A percentile compares a stretch with the other conserved stretches of the same genome.
phyloP scores from a whole-genome alignment of 768 basidiomycete genomes.

The Termitomyces sp. region DNA sequence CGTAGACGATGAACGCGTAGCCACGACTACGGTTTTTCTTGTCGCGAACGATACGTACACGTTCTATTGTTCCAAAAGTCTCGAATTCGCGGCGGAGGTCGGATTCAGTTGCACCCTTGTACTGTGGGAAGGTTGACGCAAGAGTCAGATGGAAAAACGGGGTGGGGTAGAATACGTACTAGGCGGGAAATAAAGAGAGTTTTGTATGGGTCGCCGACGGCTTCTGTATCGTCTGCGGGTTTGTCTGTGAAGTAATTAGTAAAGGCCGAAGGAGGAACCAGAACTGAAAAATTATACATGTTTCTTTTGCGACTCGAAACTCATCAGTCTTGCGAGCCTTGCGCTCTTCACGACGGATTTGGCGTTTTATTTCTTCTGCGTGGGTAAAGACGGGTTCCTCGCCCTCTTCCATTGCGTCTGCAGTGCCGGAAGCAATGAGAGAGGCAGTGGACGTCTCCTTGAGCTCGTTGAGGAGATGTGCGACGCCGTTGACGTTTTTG shows the following conservation, averaged over 20 bases:
- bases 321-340: constrained; percentile 72
- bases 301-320: constrained; percentile 77
- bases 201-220: constrained; percentile 96
- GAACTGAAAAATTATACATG: constrained; percentile 43
- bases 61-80: constrained; percentile 90
- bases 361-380: constrained; percentile 77
- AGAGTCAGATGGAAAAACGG: constrained; percentile 5
- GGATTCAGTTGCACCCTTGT: constrained; percentile 85
- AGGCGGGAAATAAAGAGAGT: constrained; percentile 94
- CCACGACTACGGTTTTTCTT: constrained; percentile 83
- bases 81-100: constrained; percentile 96
- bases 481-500: constrained; percentile 78
- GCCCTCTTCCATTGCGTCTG: constrained; percentile 76
- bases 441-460: constrained; percentile 73
- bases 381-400: constrained; percentile 78
- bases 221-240: constrained; percentile 86
- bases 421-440: constrained; percentile 50
- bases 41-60: constrained; percentile 89
- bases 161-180: constrained; percentile 34
- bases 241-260: constrained; percentile 54
- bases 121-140: constrained; percentile 38
- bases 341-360: constrained; percentile 71
- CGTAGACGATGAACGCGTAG: constrained; percentile 97
- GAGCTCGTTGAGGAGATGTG: constrained; percentile 60
- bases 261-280: constrained; percentile 3